Evolutionary conservation across 371 early-diverging fungal species (phyloP), one percentile per base, ranked within the genome.

Genomic region (Phascolomyces articulosus): DNA sequence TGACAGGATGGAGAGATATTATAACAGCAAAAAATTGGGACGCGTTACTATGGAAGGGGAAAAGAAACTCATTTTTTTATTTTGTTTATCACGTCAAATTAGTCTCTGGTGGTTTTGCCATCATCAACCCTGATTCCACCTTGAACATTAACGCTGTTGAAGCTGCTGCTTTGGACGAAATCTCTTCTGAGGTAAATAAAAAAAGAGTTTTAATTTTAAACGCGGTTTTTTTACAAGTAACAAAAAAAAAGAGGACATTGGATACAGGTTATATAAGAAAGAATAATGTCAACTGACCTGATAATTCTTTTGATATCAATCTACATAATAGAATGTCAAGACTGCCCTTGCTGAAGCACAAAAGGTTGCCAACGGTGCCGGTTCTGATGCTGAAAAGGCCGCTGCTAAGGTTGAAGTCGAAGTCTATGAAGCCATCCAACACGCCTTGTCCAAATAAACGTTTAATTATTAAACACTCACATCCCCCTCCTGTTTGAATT

Each of bases 111-210:
- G 99, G 99, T 40, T 98, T 98, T 72, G 96, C 97, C 66, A 89
- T 91, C 68, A 90, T 98, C 83, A 96, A 98, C 91, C 93, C 96
- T 65, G 96, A 98, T 80, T 96, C 95, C 44, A 83, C 93, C 63
- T 86, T 98, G 65, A 95, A 96, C 91, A 96, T 98, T 83, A 97
- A 95, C 78, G 99, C 97, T 62, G 86, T 96, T 23, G 99, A 98
- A 83, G 99, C 98, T 59, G 88, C 91, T 77, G 85, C 94, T 64
- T 76, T 98, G 29, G 95, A 94, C 59, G 90, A 96, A 41, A 71
- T 98, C 71, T 95, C 95, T 66, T 58, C 83, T 47, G 92, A 93
- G 75, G 90, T 85, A 80, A 71, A 55, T 53, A 58, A 23, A n/a
- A n/a, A n/a, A n/a, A n/a, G n/a, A n/a, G n/a, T n/a, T n/a, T n/a